Base-by-base conservation (phyloP, 371 early-diverging fungal species). In the Mucor mucedo region DNA sequence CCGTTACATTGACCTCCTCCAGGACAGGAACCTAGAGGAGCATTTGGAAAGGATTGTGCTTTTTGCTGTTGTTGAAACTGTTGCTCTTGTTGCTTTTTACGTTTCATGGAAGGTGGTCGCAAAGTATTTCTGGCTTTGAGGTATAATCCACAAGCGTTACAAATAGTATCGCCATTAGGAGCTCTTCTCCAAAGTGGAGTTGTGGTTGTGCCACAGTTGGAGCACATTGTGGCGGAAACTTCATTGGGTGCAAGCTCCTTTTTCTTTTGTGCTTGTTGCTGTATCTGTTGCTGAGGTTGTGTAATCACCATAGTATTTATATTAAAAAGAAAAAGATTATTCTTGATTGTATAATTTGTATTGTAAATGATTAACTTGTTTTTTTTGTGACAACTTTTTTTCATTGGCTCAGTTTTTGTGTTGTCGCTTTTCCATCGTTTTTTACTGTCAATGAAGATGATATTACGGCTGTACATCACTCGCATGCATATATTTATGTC, bases 101-200 rank as follows among this genome's bases (percentile, higher is more conserved):
- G 80, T 72, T 73, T 88, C 68, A 82, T 76, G 21, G 77, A 82
- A 33, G 76, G 72, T 9, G 87, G 82, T 3, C 82, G 73, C 21
- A 71, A 64, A 2, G 72, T 69, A 32, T 82, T 75, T 14, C 76
- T 58, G 9, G 82, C 82, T 41, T 82, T 82, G 6, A 78, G 77
- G 61, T 93, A 93, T 40, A 92, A 80, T 3, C 93, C 93, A 79
- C 96, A 96, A 1, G 96, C 96, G 78, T 96, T 96, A 68, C 97
- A 96, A 58, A 95, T 87, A 35, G 86, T 84, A 33, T 93, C 89
- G 41, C 93, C 94, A 57, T 87, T 87, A 28, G 89, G 87, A 33
- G 89, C 91, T 73, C 95, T 80, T 60, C 98, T 78, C 98, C 98
- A 98, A 11, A 95, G 78, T 0, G 97, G 96, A 1, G 98, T 97